Evolutionary conservation across 2,329 filamentous ascomycete genomes (phyloP).

Genomic region (Fusarium scirpi): DNA sequence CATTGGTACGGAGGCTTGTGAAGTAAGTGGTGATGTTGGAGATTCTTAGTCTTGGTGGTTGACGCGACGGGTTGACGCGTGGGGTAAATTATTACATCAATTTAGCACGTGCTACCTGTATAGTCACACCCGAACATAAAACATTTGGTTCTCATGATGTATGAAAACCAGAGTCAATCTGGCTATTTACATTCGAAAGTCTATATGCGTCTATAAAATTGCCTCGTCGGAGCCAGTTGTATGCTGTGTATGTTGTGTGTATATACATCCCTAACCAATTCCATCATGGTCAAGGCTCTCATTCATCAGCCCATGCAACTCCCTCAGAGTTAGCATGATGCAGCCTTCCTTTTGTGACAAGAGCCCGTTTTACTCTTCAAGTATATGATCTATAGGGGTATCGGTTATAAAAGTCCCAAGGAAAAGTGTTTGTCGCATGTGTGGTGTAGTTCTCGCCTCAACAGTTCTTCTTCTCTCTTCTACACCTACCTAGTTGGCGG

Average conservation of each 20-base stretch:
- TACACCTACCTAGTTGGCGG: constrained; percentile 61
- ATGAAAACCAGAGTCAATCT: background rate
- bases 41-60: constrained; percentile 25
- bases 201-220: constrained; percentile 37
- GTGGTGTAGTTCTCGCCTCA: constrained; percentile 1
- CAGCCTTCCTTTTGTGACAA: constrained; percentile 11
- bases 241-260: constrained; percentile 24
- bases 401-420: constrained; percentile 39
- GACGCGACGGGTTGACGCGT: constrained; percentile 44
- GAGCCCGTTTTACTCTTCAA: constrained; percentile 23
- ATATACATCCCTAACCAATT: constrained; percentile 8
- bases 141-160: background rate
- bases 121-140: background rate
- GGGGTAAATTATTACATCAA: constrained; percentile 19
- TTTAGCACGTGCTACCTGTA: constrained; percentile 30
- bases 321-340: constrained; percentile 4
- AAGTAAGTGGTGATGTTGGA: background rate
- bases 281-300: constrained; percentile 17
- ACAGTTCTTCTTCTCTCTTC: background rate
- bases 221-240: constrained; percentile 26
- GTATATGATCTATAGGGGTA: constrained; percentile 46
- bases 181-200: constrained; percentile 5
- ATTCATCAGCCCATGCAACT: constrained; percentile 16
- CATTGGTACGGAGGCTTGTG: constrained; percentile 23
- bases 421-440: constrained; percentile 32